Evolutionary conservation across 345 rosid genomes (phyloP).

Genomic region (Pelargonium nanum): DNA sequence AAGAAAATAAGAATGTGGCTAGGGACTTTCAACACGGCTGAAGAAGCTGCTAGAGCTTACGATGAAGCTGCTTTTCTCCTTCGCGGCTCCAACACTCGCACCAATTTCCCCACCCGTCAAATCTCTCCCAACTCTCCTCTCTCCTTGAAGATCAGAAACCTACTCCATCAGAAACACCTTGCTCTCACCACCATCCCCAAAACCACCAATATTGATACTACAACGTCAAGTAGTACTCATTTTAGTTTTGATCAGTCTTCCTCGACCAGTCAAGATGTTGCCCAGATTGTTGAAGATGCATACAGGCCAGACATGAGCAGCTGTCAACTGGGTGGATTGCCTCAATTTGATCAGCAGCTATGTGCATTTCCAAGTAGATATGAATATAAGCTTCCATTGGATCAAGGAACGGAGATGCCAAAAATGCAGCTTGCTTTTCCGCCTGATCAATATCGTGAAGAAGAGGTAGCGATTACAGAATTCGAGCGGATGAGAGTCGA

Average conservation of each 20-base stretch:
- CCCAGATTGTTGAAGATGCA: conserved; percentile 25
- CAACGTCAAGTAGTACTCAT: conserved; percentile 7
- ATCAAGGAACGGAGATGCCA: conserved; percentile 21
- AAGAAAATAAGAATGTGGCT: no score
- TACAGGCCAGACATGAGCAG: conserved; percentile 45
- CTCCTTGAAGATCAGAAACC: conserved; percentile 61
- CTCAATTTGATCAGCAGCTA: conserved; percentile 17
- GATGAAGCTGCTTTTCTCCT: conserved; percentile 86
- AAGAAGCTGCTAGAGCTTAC: conserved; percentile 81
- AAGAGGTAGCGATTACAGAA: conserved; percentile 23
- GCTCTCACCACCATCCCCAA: conserved; percentile 1
- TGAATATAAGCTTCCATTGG: conserved; percentile 27
- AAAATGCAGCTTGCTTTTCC: conserved; percentile 10
- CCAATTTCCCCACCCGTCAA: conserved; percentile 50
- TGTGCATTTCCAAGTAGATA: conserved; percentile 37
- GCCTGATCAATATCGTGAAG: conserved; percentile 3
- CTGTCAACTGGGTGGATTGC: conserved; percentile 18
- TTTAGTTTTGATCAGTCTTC: conserved; percentile 6
- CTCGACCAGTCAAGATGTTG: conserved; percentile 13
- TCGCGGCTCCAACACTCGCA: conserved; percentile 76
- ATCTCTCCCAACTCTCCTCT: conserved; percentile 39
- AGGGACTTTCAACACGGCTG: no score
- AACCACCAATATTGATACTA: conserved; percentile 18
- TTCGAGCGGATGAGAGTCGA: conserved; percentile 39
- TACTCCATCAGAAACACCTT: conserved; percentile 46